Evolutionary conservation across 2,329 filamentous ascomycete species (phyloP).

Genomic region (Alternaria rosae): DNA sequence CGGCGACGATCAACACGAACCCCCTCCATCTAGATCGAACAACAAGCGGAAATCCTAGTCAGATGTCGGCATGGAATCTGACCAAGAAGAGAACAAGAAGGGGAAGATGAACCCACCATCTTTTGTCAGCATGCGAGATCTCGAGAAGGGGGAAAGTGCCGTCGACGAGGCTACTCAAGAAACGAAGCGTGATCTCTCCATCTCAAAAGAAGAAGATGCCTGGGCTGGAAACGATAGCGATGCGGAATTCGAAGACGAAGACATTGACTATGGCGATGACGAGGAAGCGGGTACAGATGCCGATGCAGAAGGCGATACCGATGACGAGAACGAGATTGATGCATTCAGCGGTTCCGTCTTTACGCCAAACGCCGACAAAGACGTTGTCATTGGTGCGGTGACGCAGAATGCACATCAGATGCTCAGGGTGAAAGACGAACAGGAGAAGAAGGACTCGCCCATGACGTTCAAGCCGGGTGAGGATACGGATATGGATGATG

Average conservation of each 20-base stretch:
- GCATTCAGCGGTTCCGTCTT: no score
- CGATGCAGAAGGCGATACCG: background rate
- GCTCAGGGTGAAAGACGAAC: background rate
- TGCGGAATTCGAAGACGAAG: background rate
- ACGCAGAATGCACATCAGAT: background rate
- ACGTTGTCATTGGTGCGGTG: background rate
- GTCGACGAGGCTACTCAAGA: background rate
- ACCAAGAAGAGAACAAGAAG: background rate
- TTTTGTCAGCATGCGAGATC: background rate
- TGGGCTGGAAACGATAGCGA: background rate
- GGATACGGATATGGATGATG: background rate
- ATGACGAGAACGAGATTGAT: no score
- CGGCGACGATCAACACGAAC: background rate
- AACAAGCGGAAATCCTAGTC: background rate
- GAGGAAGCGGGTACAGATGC: background rate
- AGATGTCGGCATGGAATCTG: background rate
- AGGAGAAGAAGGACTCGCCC: background rate
- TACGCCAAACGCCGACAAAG: background rate
- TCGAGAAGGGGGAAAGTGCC: background rate
- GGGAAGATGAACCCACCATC: background rate
- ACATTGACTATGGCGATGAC: background rate
- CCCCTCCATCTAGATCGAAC: background rate
- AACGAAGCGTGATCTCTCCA: background rate
- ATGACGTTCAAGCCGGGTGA: background rate
- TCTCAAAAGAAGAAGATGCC: background rate